These are phyloP conservation scores for Phaeodactylum tricornutum DNA, from an alignment of 108 stramenopile genomes.

Conservation along the genomic window DNA sequence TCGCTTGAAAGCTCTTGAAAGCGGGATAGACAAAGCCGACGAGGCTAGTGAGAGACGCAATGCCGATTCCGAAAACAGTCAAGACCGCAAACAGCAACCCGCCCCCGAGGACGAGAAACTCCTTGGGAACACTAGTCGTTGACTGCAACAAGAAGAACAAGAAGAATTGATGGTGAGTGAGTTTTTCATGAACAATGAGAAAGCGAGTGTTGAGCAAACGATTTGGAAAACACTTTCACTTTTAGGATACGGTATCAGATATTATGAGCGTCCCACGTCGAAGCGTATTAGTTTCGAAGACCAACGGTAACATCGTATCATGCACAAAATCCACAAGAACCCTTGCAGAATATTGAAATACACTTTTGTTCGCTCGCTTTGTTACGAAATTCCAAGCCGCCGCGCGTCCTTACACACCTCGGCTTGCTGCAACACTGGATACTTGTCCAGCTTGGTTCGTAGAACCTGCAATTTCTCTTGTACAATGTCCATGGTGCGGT, in stretches of 20 bases:
- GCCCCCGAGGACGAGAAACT: slow-evolving; percentile 46
- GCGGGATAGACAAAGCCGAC: slow-evolving; percentile 86
- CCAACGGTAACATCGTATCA: too few relatives aligned
- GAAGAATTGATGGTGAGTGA: too few relatives aligned
- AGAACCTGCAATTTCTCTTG: slow-evolving; percentile 49
- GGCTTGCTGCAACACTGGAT: slow-evolving; percentile 52
- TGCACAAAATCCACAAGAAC: too few relatives aligned
- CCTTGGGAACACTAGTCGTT: slow-evolving; percentile 67
- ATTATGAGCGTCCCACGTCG: too few relatives aligned
- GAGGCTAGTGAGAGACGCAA: slow-evolving; percentile 50
- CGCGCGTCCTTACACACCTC: slow-evolving; percentile 54
- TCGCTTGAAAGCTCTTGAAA: slow-evolving; percentile 74
- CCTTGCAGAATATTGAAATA: too few relatives aligned
- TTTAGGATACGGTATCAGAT: too few relatives aligned
- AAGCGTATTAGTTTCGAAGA: too few relatives aligned
- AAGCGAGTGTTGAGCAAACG: too few relatives aligned
- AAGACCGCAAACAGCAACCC: slow-evolving; percentile 30
- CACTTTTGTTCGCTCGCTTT: too few relatives aligned
- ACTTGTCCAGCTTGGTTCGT: slow-evolving; percentile 54
- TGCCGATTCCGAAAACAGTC: slow-evolving; percentile 66
- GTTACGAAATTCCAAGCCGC: not conserved
- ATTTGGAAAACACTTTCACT: too few relatives aligned
- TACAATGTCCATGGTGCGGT: slow-evolving; percentile 26
- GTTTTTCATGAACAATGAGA: too few relatives aligned
- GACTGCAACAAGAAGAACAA: too few relatives aligned